A percentile compares a stretch with the other conserved stretches of the same genome.
Conservation (phyloP, 768 basidiomycete species). For the Termitomyces eurrhizus region DNA sequence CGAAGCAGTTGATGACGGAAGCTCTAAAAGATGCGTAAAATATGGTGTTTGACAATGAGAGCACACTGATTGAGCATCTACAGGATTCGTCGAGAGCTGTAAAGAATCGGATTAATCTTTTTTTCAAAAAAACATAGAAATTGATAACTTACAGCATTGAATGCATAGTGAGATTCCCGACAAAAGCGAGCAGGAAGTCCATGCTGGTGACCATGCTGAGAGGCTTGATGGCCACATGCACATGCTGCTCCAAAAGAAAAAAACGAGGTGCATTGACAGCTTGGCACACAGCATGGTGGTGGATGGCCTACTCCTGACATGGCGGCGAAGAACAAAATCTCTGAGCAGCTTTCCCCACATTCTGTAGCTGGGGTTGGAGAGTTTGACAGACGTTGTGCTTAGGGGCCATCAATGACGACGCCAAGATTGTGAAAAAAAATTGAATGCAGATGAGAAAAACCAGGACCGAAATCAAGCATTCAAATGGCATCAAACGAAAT, state of each 20-base stretch:
- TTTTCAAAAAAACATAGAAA: neutral
- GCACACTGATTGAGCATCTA: too few relatives aligned
- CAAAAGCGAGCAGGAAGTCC: neutral
- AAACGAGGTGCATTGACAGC: neutral
- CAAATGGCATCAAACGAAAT: neutral
- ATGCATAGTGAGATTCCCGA: neutral
- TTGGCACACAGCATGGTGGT: neutral
- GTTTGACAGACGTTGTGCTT: neutral
- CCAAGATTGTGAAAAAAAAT: neutral
- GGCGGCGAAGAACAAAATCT: neutral
- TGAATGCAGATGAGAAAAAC: neutral
- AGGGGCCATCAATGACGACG: neutral
- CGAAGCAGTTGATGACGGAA: too few relatives aligned
- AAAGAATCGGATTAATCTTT: neutral
- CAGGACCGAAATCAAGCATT: neutral
- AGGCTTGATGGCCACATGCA: neutral
- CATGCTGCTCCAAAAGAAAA: neutral
- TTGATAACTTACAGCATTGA: neutral
- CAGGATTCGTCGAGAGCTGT: neutral
- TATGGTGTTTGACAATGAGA: too few relatives aligned
- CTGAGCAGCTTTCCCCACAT: neutral
- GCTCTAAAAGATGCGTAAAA: too few relatives aligned
- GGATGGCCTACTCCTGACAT: neutral
- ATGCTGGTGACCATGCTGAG: neutral
- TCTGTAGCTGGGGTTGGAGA: neutral